Evolutionary conservation across 1,139 yeast genomes (phyloP).

Genomic region (Saccharomyces hybrid): DNA sequence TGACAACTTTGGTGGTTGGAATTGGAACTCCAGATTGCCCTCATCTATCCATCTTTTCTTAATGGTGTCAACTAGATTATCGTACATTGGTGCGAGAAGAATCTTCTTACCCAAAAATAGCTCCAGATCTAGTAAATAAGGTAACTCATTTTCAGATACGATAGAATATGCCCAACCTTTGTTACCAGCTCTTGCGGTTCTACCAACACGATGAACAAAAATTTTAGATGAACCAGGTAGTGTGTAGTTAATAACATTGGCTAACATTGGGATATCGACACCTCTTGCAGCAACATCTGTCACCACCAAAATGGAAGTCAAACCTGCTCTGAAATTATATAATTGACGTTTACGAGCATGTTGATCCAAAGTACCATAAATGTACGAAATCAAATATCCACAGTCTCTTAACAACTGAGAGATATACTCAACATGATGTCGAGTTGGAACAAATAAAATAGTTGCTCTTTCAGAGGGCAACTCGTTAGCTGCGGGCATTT

Average conservation of each 20-base stretch:
- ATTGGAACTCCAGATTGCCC: constrained; percentile 31
- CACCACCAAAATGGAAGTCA: constrained; percentile 78
- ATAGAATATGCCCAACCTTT: constrained; percentile 97
- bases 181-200: constrained; percentile 99
- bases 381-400: constrained; percentile 81
- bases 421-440: constrained; percentile 93
- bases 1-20: constrained; percentile 49
- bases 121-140: constrained; percentile 85
- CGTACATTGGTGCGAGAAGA: constrained; percentile 61
- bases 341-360: constrained; percentile 89
- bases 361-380: constrained; percentile 93
- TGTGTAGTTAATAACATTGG: constrained; percentile 86
- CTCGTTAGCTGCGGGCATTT: constrained; percentile 70
- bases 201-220: constrained; percentile 94
- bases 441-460: constrained; percentile 90
- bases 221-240: constrained; percentile 89
- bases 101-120: constrained; percentile 82
- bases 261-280: constrained; percentile 94
- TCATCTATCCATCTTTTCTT: constrained; percentile 39
- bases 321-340: constrained; percentile 74
- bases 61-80: constrained; percentile 48
- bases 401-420: constrained; percentile 60
- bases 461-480: constrained; percentile 82
- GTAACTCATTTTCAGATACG: constrained; percentile 76
- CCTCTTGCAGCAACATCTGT: constrained; percentile 99